These are phyloP conservation scores for Achaetomiella virescens DNA, from an alignment of 495 filamentous ascomycete genomes.

Conservation along the genomic window DNA sequence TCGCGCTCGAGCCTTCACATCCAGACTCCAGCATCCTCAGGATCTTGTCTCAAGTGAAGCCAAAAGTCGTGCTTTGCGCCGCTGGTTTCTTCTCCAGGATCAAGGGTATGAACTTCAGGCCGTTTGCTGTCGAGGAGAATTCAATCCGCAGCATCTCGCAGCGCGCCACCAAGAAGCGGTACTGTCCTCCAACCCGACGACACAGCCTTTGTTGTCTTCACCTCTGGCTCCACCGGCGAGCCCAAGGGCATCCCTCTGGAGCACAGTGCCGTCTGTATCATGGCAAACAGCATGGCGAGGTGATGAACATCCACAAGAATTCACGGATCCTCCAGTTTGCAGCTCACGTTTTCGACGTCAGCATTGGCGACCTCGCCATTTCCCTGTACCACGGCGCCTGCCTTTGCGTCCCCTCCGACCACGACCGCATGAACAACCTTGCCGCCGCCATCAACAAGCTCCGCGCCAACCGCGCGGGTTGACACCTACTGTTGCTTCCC, in stretches of 20 bases:
- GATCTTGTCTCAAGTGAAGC: slow-evolving; percentile 23
- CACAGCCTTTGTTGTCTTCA: slow-evolving; percentile 47
- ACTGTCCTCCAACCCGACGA: slow-evolving; percentile 19
- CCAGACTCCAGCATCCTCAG: slow-evolving; percentile 41
- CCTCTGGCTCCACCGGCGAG: slow-evolving; percentile 52
- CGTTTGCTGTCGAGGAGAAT: slow-evolving; percentile 5
- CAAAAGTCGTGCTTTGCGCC: slow-evolving; percentile 21
- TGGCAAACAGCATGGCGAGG: slow-evolving; percentile 2
- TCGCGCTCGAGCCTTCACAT: slow-evolving; percentile 54
- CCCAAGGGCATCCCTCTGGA: slow-evolving; percentile 39
- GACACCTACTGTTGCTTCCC: background rate
- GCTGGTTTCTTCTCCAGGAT: background rate
- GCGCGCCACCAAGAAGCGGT: background rate
- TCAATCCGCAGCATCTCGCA: slow-evolving; percentile 1
- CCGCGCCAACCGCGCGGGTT: slow-evolving; percentile 1
- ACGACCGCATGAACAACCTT: slow-evolving; percentile 21
- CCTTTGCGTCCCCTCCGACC: slow-evolving; percentile 28
- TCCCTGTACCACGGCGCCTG: slow-evolving; percentile 39
- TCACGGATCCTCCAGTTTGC: slow-evolving; percentile 51
- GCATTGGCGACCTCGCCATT: slow-evolving; percentile 48
- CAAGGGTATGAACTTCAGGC: background rate
- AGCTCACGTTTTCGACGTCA: slow-evolving; percentile 52
- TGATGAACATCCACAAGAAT: slow-evolving; percentile 1
- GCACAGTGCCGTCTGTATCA: slow-evolving; percentile 11
- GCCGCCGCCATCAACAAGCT: slow-evolving; percentile 20